Conservation (phyloP, 2,329 filamentous ascomycete species). For the Ophiostoma populinum region DNA sequence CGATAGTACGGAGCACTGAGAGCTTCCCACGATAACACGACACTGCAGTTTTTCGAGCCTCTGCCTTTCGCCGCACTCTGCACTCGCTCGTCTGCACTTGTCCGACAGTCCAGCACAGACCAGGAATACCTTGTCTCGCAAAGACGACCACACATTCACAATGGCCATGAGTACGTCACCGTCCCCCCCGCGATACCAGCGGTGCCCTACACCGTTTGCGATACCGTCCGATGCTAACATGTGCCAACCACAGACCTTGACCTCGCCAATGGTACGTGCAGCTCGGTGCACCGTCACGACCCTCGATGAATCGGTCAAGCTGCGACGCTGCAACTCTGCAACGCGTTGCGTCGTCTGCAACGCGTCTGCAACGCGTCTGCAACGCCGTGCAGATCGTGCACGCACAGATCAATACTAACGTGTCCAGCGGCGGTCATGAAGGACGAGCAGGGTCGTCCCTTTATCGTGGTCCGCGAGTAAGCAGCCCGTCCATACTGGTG, state of each 20-base stretch:
- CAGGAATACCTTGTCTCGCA: conserved; percentile 1
- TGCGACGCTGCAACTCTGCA: too few species aligned
- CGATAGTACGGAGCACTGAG: conserved; percentile 1
- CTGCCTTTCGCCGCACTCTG: background rate
- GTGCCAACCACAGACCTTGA: conserved; percentile 49
- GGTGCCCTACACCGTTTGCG: too few species aligned
- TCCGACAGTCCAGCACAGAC: background rate
- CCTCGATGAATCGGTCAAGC: too few species aligned
- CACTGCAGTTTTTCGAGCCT: conserved; percentile 4
- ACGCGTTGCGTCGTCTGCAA: too few species aligned
- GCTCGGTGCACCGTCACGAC: too few species aligned
- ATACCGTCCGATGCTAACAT: too few species aligned
- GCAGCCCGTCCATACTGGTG: conserved; percentile 19
- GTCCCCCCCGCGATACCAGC: too few species aligned
- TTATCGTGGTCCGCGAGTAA: conserved; percentile 96
- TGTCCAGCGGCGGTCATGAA: conserved; percentile 57
- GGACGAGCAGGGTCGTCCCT: conserved; percentile 92
- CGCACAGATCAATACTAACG: conserved; percentile 2
- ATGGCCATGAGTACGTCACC: conserved; percentile 48
- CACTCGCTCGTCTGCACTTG: background rate
- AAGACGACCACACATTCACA: conserved; percentile 16
- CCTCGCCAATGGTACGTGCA: conserved; percentile 56
- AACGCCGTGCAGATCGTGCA: conserved; percentile 9
- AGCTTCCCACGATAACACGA: conserved; percentile 2
- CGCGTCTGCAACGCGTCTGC: too few species aligned